Base-by-base conservation (phyloP, 495 filamentous ascomycete genomes). In the Lentithecium fluviatile region DNA sequence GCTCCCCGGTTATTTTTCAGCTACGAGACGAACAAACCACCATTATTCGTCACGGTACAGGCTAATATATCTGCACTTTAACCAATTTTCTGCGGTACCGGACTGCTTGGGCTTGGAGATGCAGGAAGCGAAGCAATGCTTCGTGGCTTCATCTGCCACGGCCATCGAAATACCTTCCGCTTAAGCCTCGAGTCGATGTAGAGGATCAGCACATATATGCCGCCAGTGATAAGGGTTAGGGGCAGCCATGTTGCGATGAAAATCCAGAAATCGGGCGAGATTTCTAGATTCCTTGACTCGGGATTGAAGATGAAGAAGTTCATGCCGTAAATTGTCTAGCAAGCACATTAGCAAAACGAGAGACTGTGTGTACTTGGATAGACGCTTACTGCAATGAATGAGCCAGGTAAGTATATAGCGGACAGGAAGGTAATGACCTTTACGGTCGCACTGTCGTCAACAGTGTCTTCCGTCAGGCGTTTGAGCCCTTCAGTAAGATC, bases 371-470 rank as follows among this genome's bases (percentile, higher is more conserved):
- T 10, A 23, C 2, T 13, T 37, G 26, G 50, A 52, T 3, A 6
- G 5, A 45, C 23, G 36, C 49, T 54, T 13, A 54, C 52, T n/a
- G 21, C 52, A 13, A 45, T 45, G 52, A 69, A 69, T 29, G 59
- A 68, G 12, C 45, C 67, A 1, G 67, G 67, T 11, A 69, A 40
- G 32, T 69, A 69, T 7, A 69, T 34, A n/a, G 62, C 51, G 19
- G 67, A 69, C 21, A 69, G 37, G 45, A 69, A 59, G 1, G 65
- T 67, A 10, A 69, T 67, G 32, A 62, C 54, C 36, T 64, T 67
- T 13, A 69, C 67, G 4, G 53, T 55, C 24, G 60, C 60, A 8
- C 58, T 69, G 49, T 69, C 65, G 24, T 59, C 45, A 13, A 57
- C 55, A 17, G 64, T 68, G 17, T 64, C 47, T 52, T 67, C 55